Base-by-base conservation (phyloP, 768 basidiomycete species). In the Leccinum subgranulosum region DNA sequence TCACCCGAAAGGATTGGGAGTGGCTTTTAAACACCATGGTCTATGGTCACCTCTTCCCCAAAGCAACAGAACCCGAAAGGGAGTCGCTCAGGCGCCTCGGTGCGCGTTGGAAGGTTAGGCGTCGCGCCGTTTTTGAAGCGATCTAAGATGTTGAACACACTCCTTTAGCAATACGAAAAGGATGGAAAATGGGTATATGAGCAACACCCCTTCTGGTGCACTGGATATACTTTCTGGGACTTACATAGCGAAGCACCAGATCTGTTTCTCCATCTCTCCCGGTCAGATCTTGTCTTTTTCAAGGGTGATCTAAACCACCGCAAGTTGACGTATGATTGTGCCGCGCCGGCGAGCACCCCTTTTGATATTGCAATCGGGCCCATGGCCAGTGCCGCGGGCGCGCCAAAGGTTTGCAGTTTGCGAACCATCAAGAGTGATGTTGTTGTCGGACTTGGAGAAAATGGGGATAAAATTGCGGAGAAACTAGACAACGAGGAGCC, bases 341-440 rank as follows among this genome's bases (percentile, higher is more conserved):
- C 89, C 31, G 90, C 90, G 1, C 90, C 92, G 2, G 84, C 88
- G 9, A 85, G 88, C 58, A 95, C 92, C 8, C 88, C 92, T 2
- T 98, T 98, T 72, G 87, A 91, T 53, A 73, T 89, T 31, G 92
- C 94, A 6, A 96, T 97, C 62, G 95, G 95, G 0, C 88, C 94
- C 0, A 90, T 98, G 85, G 92, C 93, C 1, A 91, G 82, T 63
- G 81, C 88, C 3, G 80, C 93, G 19, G 95, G 95, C 48, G 91
- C 94, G 10, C 95, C 95, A 0, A 87, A 84, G 65, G 77, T 98
- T 47, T 89, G 84, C 63, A 93, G 90, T 61, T 74, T 98, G 68
- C 81, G 95, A 58, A 97, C 95, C 9, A 86, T 98, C 77, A 98
- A 98, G 77, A 91, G 88, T 60, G 95, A 98, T 65, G 94, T 97